Evolutionary conservation across 345 rosid species (phyloP), one percentile per base, ranked within the genome.

Genomic region (Excoecaria cochinchinensis): DNA sequence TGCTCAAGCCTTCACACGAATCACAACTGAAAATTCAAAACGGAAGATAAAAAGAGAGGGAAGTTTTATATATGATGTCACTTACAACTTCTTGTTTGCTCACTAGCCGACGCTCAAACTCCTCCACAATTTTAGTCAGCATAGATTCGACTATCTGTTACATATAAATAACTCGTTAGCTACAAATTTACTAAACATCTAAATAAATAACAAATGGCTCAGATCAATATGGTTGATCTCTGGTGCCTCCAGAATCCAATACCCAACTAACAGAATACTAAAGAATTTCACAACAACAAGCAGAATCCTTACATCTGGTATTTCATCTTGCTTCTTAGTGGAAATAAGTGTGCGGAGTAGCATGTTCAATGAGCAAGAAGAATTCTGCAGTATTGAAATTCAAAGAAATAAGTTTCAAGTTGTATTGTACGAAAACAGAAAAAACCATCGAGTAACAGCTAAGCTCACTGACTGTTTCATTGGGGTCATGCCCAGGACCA

Each of bases 141-240:
- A 81, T 72, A 38, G 80, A 73, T 69, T 77, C 84, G 39, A 81
- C 84, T 61, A 81, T 63, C 84, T 81, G 72, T 76, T 51, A 60
- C 39, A 6, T 10, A 6, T 25, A 40, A 64, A 52, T 1, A 12
- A 44, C 40, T 25, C 59, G 17, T 25, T 10, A 31, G 44, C 36
- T 24, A 19, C 25, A 42, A 12, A 31, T 16, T 16, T 0, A 55
- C 7, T 42, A 42, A 44, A 21, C 24, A 72, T 40, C 0, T 4
- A 42, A 59, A 24, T 44, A 63, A 13, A 53, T 65, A 25, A 74
- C 9, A 14, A 59, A 17, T n/a, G 19, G 25, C 42, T 39, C 65
- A 3, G 16, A 59, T 19, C 11, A 17, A 15, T 25, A 44, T 16
- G 38, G 39, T 36, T 42, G 64, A 13, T 47, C 39, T 38, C 61